Conservation (phyloP, 345 rosid genomes). For the Syzygium aqueum region DNA sequence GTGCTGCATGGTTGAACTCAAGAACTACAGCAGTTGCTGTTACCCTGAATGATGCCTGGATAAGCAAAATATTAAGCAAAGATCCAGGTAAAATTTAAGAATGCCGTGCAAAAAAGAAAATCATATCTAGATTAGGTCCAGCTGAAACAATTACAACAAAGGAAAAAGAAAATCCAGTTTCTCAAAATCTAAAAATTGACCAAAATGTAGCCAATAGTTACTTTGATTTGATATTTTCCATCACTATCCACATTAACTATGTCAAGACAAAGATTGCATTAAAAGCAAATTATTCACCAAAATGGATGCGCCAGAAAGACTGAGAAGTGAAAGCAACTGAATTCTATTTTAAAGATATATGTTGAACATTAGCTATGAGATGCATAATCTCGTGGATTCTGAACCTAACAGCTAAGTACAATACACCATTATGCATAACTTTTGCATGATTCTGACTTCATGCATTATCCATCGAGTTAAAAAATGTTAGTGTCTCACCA, state of each 20-base stretch:
- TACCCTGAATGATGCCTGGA: conserved; percentile 73
- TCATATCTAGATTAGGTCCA: neutral
- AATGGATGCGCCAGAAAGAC: neutral
- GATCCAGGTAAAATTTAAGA: neutral
- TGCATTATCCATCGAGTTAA: neutral
- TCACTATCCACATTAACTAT: neutral
- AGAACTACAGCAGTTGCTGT: conserved; percentile 71
- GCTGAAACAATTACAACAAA: neutral
- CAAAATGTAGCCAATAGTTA: neutral
- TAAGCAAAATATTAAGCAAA: conserved; percentile 3
- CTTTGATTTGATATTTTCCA: neutral
- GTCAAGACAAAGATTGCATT: neutral
- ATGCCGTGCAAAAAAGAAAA: neutral
- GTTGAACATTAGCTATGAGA: neutral
- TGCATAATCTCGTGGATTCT: neutral
- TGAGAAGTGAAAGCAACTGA: neutral
- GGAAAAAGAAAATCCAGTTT: neutral
- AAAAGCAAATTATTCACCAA: neutral
- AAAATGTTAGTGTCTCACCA: neutral
- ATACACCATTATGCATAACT: neutral
- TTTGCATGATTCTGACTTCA: neutral
- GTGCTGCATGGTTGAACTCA: conserved; percentile 78
- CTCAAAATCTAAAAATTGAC: neutral
- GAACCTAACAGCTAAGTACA: neutral
- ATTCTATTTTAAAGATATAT: neutral